These are phyloP conservation scores for Cadophora sp. DNA, from an alignment of 2,329 filamentous ascomycete genomes.

Conservation along the genomic window DNA sequence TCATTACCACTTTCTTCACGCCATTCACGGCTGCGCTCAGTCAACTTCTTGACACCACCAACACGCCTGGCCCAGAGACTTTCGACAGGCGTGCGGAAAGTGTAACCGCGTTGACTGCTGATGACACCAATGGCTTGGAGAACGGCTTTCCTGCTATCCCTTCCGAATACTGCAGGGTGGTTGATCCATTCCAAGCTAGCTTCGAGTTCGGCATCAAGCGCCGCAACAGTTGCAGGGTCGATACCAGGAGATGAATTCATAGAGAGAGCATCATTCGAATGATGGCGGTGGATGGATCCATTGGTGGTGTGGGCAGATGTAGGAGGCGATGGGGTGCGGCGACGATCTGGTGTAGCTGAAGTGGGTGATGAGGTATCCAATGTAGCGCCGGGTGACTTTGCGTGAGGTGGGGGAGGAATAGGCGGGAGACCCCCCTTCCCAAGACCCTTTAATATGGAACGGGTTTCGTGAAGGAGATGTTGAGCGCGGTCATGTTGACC, in stretches of 20 bases:
- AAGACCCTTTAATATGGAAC: constrained; percentile 93
- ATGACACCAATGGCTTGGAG: constrained; percentile 97
- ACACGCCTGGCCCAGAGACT: constrained; percentile 87
- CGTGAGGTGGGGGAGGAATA: constrained; percentile 68
- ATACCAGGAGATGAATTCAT: constrained; percentile 75
- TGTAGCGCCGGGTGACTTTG: constrained; percentile 31
- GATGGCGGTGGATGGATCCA: constrained; percentile 55
- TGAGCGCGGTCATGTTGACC: constrained; percentile 94
- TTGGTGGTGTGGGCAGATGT: constrained; percentile 46
- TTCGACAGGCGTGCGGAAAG: constrained; percentile 90
- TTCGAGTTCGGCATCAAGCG: constrained; percentile 90
- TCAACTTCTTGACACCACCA: constrained; percentile 78
- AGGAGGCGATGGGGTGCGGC: constrained; percentile 51
- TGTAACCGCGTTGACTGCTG: constrained; percentile 91
- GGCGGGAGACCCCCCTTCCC: constrained; percentile 94
- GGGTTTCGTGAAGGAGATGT: constrained; percentile 89
- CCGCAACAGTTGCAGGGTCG: constrained; percentile 79
- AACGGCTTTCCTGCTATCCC: constrained; percentile 94
- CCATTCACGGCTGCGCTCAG: constrained; percentile 89
- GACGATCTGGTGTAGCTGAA: constrained; percentile 44
- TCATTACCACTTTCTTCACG: constrained; percentile 70
- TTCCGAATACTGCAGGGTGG: constrained; percentile 91
- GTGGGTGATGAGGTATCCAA: constrained; percentile 38
- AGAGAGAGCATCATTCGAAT: constrained; percentile 54
- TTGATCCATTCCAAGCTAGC: constrained; percentile 95